Evolutionary conservation across 1,284 basidiomycete species (phyloP), one percentile per base, ranked within the genome.

Genomic region (Rhizopogon hawkerae): DNA sequence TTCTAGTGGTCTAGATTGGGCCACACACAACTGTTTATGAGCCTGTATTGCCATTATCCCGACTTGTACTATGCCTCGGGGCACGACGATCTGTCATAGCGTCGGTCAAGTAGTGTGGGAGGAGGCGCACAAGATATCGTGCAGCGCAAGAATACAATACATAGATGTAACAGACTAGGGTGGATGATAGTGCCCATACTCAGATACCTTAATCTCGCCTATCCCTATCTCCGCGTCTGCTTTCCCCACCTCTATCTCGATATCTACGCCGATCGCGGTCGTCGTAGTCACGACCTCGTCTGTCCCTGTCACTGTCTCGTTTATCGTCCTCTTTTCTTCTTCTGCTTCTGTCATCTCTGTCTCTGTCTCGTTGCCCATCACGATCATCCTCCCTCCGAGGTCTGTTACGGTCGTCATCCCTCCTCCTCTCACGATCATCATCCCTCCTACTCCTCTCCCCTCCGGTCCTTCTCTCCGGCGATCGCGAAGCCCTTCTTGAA

Each of bases 401-500:
- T 2, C 49, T 44, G 9, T 50, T 56, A 21, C 55, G 54, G 46
- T 62, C 56, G 11, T 53, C 46, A 44, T 68, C 65, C 5, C 58
- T 57, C 29, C 69, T 62, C 35, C 59, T 52, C 7, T 65, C 58
- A 5, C 63, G 55, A 23, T 68, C 63, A 21, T 62, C 47, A 13
- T 60, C 37, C 8, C 34, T 31, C 23, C 23, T 14, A 29, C 46
- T 47, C 47, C 50, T 46, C 35, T 46, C 57, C 8, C 48, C 52
- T 35, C 53, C 51, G 11, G 56, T 57, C 50, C 51, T 54, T n/a
- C 51, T 52, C 35, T 57, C 48, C 41, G 69, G 57, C 41, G 66
- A 61, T 57, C 66, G 51, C 50, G 65, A 56, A 49, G 53, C 35
- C 52, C 58, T 47, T 57, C 62, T 49, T 38, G 61, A 66, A 46